Percentiles rank a stretch among this genome's conserved stretches.
These are phyloP conservation scores for Desmodesmus armatus DNA, from an alignment of 139 green algal species.

Conservation along the genomic window DNA sequence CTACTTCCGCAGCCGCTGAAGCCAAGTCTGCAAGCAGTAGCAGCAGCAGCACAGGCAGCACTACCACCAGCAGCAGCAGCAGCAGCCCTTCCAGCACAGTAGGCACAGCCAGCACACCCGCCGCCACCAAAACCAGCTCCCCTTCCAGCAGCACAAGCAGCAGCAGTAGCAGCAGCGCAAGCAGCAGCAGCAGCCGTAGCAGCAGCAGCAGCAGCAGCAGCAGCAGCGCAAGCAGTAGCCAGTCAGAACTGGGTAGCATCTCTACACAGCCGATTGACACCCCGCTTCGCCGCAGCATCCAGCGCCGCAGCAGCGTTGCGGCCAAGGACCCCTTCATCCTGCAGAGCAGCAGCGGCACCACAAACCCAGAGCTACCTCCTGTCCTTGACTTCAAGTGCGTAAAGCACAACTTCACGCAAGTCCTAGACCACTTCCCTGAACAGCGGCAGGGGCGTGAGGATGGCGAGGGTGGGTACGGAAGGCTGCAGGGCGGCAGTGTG, in stretches of 20 bases:
- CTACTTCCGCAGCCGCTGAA: no score
- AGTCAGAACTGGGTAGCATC: neutral
- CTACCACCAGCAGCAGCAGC: no score
- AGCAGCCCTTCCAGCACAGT: no score
- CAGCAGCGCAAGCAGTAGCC: neutral
- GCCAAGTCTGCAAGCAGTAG: no score
- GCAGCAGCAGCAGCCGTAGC: neutral
- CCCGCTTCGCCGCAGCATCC: neutral
- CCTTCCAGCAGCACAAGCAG: no score
- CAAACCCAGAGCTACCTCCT: neutral
- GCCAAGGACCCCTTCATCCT: neutral
- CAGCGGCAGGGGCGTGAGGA: neutral
- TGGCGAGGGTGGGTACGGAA: no score
- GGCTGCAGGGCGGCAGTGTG: no score
- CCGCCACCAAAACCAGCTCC: no score
- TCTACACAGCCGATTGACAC: neutral
- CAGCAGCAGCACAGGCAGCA: no score
- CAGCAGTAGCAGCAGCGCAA: neutral
- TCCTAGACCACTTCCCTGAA: slow-evolving; percentile 16
- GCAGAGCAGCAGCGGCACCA: neutral
- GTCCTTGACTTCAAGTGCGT: slow-evolving; percentile 17
- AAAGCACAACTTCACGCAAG: slow-evolving; percentile 13
- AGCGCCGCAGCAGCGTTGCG: neutral
- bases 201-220: neutral
- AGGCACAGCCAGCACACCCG: no score